These are phyloP conservation scores for Leishmania tropica DNA, from an alignment of 208 protist species.

Conservation along the genomic window DNA sequence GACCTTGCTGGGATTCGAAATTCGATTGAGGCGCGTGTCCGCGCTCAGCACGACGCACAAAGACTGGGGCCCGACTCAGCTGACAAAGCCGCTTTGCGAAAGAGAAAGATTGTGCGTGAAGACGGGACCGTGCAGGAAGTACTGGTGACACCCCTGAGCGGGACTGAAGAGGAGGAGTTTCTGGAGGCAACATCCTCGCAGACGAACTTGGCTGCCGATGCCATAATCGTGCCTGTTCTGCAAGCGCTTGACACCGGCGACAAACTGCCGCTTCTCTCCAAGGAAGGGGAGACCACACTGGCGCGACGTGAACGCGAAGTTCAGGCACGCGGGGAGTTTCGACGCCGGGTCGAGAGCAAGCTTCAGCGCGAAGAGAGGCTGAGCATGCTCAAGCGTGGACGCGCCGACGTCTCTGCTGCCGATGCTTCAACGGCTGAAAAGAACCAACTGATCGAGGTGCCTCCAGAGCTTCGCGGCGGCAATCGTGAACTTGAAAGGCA, in stretches of 20 bases:
- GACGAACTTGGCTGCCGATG: not conserved
- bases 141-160: constrained; percentile 39
- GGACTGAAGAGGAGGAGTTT: constrained; percentile 41
- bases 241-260: constrained; percentile 43
- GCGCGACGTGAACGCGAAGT: constrained; percentile 37
- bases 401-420: not conserved
- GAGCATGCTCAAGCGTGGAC: constrained; percentile 19
- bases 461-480: constrained; percentile 19
- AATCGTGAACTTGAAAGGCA: constrained; percentile 23
- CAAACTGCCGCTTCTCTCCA: constrained; percentile 48
- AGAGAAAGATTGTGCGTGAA: constrained; percentile 51
- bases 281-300: constrained; percentile 39
- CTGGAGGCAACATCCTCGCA: constrained; percentile 14
- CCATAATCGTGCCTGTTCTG: constrained; percentile 54
- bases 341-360: constrained; percentile 20
- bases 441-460: not conserved
- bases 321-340: constrained; percentile 23
- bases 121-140: constrained; percentile 62
- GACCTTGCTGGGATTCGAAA: constrained; percentile 47
- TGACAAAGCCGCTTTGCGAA: constrained; percentile 24
- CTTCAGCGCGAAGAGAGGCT: constrained; percentile 24
- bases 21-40: constrained; percentile 27
- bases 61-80: constrained; percentile 6
- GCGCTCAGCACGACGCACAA: not conserved
- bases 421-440: not conserved